Evolutionary conservation across 306 rosid genomes (phyloP), one percentile per base, ranked within the genome.

Genomic region (Lathyrus tuberosus): DNA sequence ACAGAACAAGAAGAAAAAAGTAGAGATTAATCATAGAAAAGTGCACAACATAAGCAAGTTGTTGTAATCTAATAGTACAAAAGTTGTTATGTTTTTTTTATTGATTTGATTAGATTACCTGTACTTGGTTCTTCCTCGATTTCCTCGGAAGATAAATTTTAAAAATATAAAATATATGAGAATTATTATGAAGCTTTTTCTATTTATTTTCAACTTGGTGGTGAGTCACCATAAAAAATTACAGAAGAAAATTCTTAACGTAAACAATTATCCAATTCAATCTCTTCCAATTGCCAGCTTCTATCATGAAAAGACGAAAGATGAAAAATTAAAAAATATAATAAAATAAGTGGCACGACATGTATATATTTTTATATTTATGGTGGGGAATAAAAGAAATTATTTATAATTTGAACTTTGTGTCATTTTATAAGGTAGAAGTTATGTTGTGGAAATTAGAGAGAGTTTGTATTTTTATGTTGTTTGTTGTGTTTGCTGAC

Each of bases 81-180:
- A 60, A 33, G 43, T 15, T 33, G 65, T 35, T 33, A 35, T 33
- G 43, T 31, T 54, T 18, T 15, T n/a, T 5, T 54, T 54, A 13
- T 57, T 57, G 62, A 57, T 57, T 30, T 57, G 16, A 14, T 47
- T 51, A 51, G 16, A 14, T 47, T 51, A 51, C n/a, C 59, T 53
- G 67, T 63, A 63, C 59, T 69, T 30, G 70, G 65, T 42, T 44
- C 76, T 79, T 76, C 74, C 65, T 77, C 31, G 82, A 62, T 80
- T 75, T 77, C 62, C 82, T 73, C 76, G 17, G 72, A 70, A 42
- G 57, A 65, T 76, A 83, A 74, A 73, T 71, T 65, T 48, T 26
- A 18, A 59, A 41, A 41, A 68, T 53, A 42, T 47, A 53, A 46
- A 66, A 13, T 4, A 31, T 31, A 69, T 43, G 30, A 18, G 59